Evolutionary conservation across 768 basidiomycete genomes (phyloP), one percentile per base, ranked within the genome.

Genomic region (Boletus huronensis): DNA sequence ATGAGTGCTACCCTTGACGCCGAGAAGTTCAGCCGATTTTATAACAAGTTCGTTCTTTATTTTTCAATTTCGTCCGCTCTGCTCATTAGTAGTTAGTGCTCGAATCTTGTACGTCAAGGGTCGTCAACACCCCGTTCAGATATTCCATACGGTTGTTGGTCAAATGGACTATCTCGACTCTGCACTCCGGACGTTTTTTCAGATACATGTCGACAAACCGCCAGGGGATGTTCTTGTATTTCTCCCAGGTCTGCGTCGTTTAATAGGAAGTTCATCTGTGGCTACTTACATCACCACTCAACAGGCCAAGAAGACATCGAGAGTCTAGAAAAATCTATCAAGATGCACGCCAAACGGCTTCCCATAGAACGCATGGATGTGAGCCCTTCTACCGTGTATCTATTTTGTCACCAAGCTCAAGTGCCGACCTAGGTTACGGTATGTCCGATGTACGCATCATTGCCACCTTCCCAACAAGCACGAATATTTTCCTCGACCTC

Each of bases 1-100:
- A 99, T 99, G 97, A 94, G 92, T 70, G 97, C 97, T 3, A 98
- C 97, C 7, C 79, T 99, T 34, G 95, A 99, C 65, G 95, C 95
- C 0, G 88, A 95, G 60, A 93, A 91, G 60, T 98, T 99, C 70
- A 90, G 89, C 72, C 77, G 75, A 29, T 99, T 96, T 72, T 97
- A 89, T 65, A 68, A 84, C 66, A 78, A 84, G 95, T 96, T 59
- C 36, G 89, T 77, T 9, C 17, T 45, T 23, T 14, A 5, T 17
- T 43, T 43, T 31, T 6, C 8, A 9, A 13, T 21, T 25, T 46
- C 4, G 11, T 53, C 7, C 0, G 23, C 21, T 28, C 19, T 40
- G 35, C 58, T 63, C 25, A 66, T 17, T 52, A 43, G 14, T 50
- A 26, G 35, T 5, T 63, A 95, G 94, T 55, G 91, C 93, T 3